These are phyloP conservation scores for Barbarea vulgaris DNA, from an alignment of 345 rosid species.

Conservation along the genomic window DNA sequence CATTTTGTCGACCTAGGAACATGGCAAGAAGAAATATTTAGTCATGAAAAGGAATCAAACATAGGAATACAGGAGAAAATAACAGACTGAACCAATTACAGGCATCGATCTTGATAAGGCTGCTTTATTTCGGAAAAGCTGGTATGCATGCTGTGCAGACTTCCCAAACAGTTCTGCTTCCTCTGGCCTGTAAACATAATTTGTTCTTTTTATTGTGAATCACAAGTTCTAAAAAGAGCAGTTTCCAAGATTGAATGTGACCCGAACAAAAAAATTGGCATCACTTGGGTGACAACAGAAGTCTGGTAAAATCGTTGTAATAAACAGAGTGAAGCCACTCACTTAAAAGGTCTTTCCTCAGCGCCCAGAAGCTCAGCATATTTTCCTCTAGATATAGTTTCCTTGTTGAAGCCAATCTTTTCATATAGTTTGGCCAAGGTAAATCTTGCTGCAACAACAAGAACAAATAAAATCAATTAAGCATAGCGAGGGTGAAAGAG, in stretches of 20 bases:
- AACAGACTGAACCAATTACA: constrained; percentile 47
- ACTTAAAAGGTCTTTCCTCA: constrained; percentile 90
- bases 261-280: not conserved
- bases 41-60: not conserved
- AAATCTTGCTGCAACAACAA: constrained; percentile 64
- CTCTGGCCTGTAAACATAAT: constrained; percentile 61
- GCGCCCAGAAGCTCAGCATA: constrained; percentile 90
- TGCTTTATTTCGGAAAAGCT: constrained; percentile 87
- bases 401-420: constrained; percentile 89
- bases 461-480: constrained; percentile 23
- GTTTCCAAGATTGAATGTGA: not conserved
- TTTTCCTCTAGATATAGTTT: constrained; percentile 89
- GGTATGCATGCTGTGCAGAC: constrained; percentile 79
- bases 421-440: constrained; percentile 83
- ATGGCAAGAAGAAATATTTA: constrained; percentile 1
- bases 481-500: not conserved
- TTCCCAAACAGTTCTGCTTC: constrained; percentile 88
- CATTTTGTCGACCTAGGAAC: constrained; percentile 72
- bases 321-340: constrained; percentile 32
- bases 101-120: constrained; percentile 87
- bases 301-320: not conserved
- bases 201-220: constrained; percentile 8
- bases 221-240: constrained; percentile 5
- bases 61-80: constrained; percentile 4
- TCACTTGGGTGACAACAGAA: not conserved